These are phyloP conservation scores for Curvularia sp. DNA, from an alignment of 2,329 filamentous ascomycete species.

Conservation along the genomic window DNA sequence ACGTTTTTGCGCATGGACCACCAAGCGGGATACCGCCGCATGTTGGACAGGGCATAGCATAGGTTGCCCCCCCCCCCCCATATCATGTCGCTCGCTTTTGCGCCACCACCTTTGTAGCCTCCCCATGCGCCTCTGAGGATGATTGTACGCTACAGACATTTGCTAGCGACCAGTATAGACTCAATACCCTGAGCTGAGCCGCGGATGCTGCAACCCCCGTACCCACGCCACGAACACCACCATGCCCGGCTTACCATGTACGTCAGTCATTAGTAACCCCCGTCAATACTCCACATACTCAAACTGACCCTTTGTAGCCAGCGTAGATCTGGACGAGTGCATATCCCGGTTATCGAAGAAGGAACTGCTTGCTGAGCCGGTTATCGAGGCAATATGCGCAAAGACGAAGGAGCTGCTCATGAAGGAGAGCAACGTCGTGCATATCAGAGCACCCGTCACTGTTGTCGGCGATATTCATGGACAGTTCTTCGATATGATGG, in stretches of 20 bases:
- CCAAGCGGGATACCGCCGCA: constrained; percentile 21
- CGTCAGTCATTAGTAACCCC: constrained; percentile 28
- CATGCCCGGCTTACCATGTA: constrained; percentile 62
- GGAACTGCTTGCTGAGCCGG: constrained; percentile 93
- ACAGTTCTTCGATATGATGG: constrained; percentile 98
- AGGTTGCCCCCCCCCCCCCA: constrained; percentile 23
- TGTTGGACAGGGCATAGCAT: constrained; percentile 19
- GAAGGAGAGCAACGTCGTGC: constrained; percentile 99
- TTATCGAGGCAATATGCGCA: constrained; percentile 98
- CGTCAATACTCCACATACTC: constrained; percentile 4
- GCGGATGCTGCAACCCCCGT: constrained; percentile 37
- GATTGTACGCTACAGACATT: constrained; percentile 51
- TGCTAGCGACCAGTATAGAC: constrained; percentile 49
- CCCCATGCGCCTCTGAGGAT: constrained; percentile 48
- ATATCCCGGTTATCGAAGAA: constrained; percentile 97
- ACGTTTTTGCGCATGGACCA: constrained; percentile 34
- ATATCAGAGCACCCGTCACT: constrained; percentile 92
- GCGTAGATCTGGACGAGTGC: constrained; percentile 98
- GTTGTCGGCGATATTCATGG: constrained; percentile 99
- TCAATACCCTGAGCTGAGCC: constrained; percentile 44
- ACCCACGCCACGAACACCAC: constrained; percentile 33
- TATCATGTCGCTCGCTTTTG: constrained; percentile 26
- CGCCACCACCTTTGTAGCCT: constrained; percentile 29
- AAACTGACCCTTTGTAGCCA: constrained; percentile 64
- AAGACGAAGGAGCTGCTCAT: constrained; percentile 99